These are phyloP conservation scores for Aspergillus homomorphus DNA, from an alignment of 495 filamentous ascomycete species.

Conservation along the genomic window DNA sequence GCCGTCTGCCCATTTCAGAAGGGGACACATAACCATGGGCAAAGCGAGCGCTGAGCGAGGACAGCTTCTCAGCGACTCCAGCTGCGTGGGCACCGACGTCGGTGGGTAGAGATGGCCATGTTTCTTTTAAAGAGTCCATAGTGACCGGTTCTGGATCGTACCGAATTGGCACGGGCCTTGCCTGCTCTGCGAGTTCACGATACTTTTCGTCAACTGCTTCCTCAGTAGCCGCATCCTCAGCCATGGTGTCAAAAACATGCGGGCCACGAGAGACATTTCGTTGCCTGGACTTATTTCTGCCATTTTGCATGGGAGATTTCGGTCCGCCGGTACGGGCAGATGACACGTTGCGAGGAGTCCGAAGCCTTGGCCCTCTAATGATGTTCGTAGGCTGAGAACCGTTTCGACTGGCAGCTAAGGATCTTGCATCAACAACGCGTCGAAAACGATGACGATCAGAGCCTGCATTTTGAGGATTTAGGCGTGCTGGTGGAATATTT, in stretches of 20 bases:
- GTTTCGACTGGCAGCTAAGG: conserved; percentile 33
- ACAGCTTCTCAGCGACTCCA: conserved; percentile 39
- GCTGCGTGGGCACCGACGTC: conserved; percentile 27
- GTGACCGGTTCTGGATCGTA: conserved; percentile 34
- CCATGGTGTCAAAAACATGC: conserved; percentile 13
- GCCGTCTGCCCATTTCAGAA: conserved; percentile 37
- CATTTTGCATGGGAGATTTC: conserved; percentile 9
- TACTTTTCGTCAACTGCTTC: conserved; percentile 33
- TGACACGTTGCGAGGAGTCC: conserved; percentile 20
- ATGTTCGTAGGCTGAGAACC: conserved; percentile 32
- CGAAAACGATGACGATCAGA: conserved; percentile 27
- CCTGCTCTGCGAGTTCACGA: conserved; percentile 30
- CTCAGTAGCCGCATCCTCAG: conserved; percentile 20
- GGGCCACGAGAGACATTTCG: conserved; percentile 9
- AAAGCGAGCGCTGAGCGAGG: conserved; percentile 33
- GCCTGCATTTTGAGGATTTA: conserved; percentile 15
- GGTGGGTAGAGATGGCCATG: conserved; percentile 44
- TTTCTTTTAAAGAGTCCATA: conserved; percentile 33
- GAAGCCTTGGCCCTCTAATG: conserved; percentile 31
- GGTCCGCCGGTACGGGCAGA: conserved; percentile 22
- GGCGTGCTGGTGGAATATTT: conserved; percentile 22
- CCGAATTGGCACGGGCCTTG: conserved; percentile 29
- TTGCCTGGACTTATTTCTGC: conserved; percentile 14
- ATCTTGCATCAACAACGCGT: conserved; percentile 41
- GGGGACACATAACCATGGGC: conserved; percentile 41